Evolutionary conservation across 2,329 filamentous ascomycete genomes (phyloP).

Genomic region (Fulvia fulva): DNA sequence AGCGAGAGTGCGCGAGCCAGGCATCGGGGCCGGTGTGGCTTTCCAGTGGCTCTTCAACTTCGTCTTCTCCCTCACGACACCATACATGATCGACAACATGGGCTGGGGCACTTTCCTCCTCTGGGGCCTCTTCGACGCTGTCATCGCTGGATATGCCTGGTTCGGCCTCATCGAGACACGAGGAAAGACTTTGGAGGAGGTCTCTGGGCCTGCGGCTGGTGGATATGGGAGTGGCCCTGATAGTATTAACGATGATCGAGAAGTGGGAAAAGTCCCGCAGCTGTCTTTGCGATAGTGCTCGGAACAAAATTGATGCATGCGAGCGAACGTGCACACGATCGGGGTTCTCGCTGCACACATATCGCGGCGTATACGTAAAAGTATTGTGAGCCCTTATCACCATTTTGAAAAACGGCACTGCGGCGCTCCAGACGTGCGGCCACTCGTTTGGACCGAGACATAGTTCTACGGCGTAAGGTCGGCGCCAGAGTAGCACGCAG

Average conservation of each 20-base stretch:
- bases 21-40: conserved; percentile 47
- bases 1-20: conserved; percentile 46
- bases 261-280: not conserved
- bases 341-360: too few species aligned
- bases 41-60: conserved; percentile 50
- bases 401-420: too few species aligned
- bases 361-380: too few species aligned
- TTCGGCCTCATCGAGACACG: conserved; percentile 35
- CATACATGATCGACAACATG: conserved; percentile 48
- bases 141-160: conserved; percentile 39
- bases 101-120: conserved; percentile 48
- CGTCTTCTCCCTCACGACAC: conserved; percentile 44
- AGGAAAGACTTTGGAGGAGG: conserved; percentile 35
- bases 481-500: too few species aligned
- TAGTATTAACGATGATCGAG: not conserved
- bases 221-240: not conserved
- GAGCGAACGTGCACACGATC: too few species aligned
- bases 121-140: conserved; percentile 44
- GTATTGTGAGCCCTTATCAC: too few species aligned
- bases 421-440: too few species aligned
- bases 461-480: too few species aligned
- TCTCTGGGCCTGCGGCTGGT: conserved; percentile 1
- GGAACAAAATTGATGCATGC: not conserved
- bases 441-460: too few species aligned
- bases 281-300: not conserved